Evolutionary conservation across 2,329 filamentous ascomycete species (phyloP).

Genomic region (Pseudonectria buxi): DNA sequence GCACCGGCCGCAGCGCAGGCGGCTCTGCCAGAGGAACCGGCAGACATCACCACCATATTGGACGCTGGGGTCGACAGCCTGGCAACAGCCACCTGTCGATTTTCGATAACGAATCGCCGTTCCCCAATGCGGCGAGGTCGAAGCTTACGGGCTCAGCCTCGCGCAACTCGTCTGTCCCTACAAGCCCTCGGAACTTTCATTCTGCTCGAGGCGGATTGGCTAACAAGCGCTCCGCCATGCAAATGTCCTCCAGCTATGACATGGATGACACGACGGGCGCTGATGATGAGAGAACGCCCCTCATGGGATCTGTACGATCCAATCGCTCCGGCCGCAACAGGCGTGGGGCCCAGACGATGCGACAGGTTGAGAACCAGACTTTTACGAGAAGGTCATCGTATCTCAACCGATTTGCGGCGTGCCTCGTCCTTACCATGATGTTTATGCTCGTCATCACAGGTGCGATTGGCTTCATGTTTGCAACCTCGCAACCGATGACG

Average conservation of each 20-base stretch:
- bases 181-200: conserved; percentile 57
- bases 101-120: conserved; percentile 72
- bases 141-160: conserved; percentile 54
- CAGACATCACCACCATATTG: conserved; percentile 68
- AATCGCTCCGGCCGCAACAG: conserved; percentile 51
- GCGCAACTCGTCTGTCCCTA: conserved; percentile 59
- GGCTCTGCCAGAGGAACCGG: conserved; percentile 60
- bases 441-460: conserved; percentile 76
- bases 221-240: conserved; percentile 47
- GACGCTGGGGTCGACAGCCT: conserved; percentile 66
- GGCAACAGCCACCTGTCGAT: conserved; percentile 63
- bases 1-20: conserved; percentile 51
- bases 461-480: conserved; percentile 81
- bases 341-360: conserved; percentile 47
- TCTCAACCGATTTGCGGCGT: conserved; percentile 73
- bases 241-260: conserved; percentile 63
- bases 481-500: conserved; percentile 79
- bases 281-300: conserved; percentile 81
- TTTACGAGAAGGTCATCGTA: conserved; percentile 57
- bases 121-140: conserved; percentile 57
- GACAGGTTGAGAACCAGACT: conserved; percentile 68
- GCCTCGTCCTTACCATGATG: conserved; percentile 75
- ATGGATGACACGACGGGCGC: conserved; percentile 72
- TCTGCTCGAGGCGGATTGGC: conserved; percentile 25
- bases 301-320: conserved; percentile 59